A percentile compares a stretch with the other conserved stretches of the same genome.
Evolutionary conservation across 306 rosid genomes (phyloP).

Genomic region (Leucaena leucocephala): DNA sequence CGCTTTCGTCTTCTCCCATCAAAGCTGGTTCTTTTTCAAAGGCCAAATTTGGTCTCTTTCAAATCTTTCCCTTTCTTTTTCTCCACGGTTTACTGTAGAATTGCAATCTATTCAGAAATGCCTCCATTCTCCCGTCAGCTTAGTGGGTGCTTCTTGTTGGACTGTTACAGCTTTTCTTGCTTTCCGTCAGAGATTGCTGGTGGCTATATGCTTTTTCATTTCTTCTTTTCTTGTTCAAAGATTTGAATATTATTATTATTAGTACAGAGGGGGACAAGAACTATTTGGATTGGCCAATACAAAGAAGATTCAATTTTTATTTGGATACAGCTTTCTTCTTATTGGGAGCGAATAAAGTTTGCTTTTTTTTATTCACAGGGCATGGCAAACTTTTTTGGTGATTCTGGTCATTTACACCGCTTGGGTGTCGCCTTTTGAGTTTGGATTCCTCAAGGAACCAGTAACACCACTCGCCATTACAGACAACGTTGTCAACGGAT

Average conservation of each 20-base stretch:
- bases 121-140: background rate
- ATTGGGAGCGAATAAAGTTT: background rate
- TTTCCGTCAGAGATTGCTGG: background rate
- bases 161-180: background rate
- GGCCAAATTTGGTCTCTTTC: background rate
- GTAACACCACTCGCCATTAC: slow-evolving; percentile 36
- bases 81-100: background rate
- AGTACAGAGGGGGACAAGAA: background rate
- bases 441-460: slow-evolving; percentile 59
- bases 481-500: slow-evolving; percentile 64
- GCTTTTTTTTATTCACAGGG: slow-evolving; percentile 40
- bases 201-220: background rate
- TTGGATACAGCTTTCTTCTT: background rate
- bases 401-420: slow-evolving; percentile 73
- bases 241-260: background rate
- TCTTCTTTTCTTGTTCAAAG: background rate
- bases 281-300: background rate
- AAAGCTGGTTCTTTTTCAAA: background rate
- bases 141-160: background rate
- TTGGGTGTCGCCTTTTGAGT: slow-evolving; percentile 80
- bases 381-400: slow-evolving; percentile 64
- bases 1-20: background rate
- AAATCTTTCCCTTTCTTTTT: background rate
- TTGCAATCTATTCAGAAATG: background rate
- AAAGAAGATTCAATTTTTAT: background rate